phyloP scores from a whole-genome alignment of 2,329 filamentous ascomycete species.

The Mollisia scopiformis region DNA sequence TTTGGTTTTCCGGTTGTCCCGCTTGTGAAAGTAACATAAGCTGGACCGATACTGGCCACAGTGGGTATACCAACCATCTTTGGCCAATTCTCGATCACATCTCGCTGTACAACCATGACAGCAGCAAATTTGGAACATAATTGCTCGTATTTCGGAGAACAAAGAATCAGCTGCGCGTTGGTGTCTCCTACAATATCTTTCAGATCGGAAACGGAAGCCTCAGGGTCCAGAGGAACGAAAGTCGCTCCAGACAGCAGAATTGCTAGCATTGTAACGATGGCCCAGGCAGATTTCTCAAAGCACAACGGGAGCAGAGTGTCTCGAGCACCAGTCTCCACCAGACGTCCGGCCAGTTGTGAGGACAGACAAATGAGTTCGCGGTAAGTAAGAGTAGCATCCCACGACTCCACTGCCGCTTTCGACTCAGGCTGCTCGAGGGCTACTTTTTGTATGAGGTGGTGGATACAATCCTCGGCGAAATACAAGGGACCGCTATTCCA shows the following conservation, averaged over 20 bases:
- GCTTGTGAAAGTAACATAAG: slow-evolving; percentile 29
- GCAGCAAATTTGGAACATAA: too few species aligned
- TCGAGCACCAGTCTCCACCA: slow-evolving; percentile 49
- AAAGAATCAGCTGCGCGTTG: slow-evolving; percentile 13
- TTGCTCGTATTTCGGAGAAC: slow-evolving; percentile 3
- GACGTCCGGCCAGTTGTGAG: slow-evolving; percentile 60
- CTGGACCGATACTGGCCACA: slow-evolving; percentile 3
- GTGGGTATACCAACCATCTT: too few species aligned
- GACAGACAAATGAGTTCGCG: slow-evolving; percentile 61
- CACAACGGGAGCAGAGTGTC: slow-evolving; percentile 63
- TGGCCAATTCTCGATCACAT: too few species aligned
- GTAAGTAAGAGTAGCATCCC: slow-evolving; percentile 51
- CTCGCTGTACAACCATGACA: too few species aligned
- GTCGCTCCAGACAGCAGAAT: slow-evolving; percentile 73
- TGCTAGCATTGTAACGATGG: slow-evolving; percentile 75
- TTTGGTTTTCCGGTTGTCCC: slow-evolving; percentile 33
- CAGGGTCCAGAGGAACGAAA: slow-evolving; percentile 74
- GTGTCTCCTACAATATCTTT: slow-evolving; percentile 9
- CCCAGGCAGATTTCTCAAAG: slow-evolving; percentile 73
- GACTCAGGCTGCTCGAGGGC: too few species aligned
- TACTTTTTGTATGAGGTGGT: too few species aligned
- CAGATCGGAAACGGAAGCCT: slow-evolving; percentile 52
- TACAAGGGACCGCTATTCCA: too few species aligned
- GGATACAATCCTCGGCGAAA: too few species aligned
- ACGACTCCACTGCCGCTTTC: slow-evolving; percentile 56